phyloP scores from a whole-genome alignment of 2,329 filamentous ascomycete genomes.

The Penicillium sp. region DNA sequence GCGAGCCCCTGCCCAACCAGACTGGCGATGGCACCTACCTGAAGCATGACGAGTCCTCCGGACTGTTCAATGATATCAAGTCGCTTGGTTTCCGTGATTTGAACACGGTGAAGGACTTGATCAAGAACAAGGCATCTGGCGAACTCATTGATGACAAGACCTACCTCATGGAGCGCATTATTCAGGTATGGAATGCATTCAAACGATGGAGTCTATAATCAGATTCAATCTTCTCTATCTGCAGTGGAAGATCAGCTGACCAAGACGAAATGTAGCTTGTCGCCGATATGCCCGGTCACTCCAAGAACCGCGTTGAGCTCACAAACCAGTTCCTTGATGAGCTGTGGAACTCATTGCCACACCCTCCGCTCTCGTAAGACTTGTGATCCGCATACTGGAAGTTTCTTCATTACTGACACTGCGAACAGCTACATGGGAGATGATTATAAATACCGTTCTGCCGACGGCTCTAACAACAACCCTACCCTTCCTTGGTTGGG shows the following conservation, averaged over 20 bases:
- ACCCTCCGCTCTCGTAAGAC: constrained; percentile 69
- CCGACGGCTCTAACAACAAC: constrained; percentile 76
- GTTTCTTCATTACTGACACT: constrained; percentile 18
- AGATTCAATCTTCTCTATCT: not conserved
- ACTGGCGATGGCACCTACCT: constrained; percentile 67
- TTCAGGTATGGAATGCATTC: constrained; percentile 50
- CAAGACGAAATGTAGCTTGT: constrained; percentile 56
- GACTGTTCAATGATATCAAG: constrained; percentile 62
- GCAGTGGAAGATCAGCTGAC: not conserved
- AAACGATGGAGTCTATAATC: not conserved
- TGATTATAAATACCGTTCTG: constrained; percentile 67
- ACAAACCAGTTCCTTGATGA: constrained; percentile 70
- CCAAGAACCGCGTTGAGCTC: constrained; percentile 64
- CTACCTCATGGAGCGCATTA: constrained; percentile 75
- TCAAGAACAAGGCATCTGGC: constrained; percentile 67
- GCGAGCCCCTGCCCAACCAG: constrained; percentile 66
- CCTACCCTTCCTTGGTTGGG: constrained; percentile 68
- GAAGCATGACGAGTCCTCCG: constrained; percentile 54
- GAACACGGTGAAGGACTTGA: constrained; percentile 64
- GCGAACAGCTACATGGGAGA: constrained; percentile 49
- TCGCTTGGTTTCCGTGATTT: constrained; percentile 62
- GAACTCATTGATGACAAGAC: constrained; percentile 73
- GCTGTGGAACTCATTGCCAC: constrained; percentile 73
- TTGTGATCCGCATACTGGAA: no score
- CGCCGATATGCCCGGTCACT: constrained; percentile 65